These are phyloP conservation scores for Verticillium tricorpus DNA, from an alignment of 2,329 filamentous ascomycete species.

Conservation along the genomic window DNA sequence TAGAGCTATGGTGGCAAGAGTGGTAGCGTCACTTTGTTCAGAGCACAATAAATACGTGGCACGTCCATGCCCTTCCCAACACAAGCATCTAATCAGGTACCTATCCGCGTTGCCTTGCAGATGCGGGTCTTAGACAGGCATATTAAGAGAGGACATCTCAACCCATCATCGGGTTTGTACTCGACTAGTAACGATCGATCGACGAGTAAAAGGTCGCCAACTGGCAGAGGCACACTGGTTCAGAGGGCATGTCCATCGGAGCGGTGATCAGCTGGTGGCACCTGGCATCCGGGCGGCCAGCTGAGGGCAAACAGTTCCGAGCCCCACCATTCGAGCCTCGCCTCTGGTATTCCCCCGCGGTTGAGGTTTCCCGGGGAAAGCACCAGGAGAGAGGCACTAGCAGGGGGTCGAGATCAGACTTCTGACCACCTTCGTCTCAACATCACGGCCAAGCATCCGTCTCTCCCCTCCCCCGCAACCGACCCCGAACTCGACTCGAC, in stretches of 20 bases:
- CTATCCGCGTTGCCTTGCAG: too few relatives aligned
- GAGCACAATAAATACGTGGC: too few relatives aligned
- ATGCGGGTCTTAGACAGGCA: too few relatives aligned
- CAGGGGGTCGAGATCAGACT: not conserved
- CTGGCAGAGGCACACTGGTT: not conserved
- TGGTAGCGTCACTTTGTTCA: not conserved
- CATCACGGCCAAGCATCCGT: not conserved
- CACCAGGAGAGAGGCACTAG: not conserved
- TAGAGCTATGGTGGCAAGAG: too few relatives aligned
- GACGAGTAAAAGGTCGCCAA: too few relatives aligned
- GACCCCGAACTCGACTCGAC: not conserved
- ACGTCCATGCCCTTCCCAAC: too few relatives aligned
- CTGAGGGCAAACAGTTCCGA: not conserved
- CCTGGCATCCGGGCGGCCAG: not conserved
- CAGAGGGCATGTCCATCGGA: not conserved
- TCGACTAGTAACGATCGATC: too few relatives aligned
- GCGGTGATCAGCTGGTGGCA: not conserved
- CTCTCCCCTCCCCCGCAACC: not conserved
- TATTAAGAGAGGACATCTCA: too few relatives aligned
- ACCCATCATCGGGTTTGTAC: too few relatives aligned
- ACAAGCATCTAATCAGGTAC: too few relatives aligned
- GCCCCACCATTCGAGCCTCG: not conserved
- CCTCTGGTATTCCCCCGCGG: not conserved
- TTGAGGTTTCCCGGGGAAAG: slow-evolving; percentile 1
- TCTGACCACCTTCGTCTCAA: not conserved